phyloP scores from a whole-genome alignment of 2,329 filamentous ascomycete genomes.

The Fusarium oligoseptatum region DNA sequence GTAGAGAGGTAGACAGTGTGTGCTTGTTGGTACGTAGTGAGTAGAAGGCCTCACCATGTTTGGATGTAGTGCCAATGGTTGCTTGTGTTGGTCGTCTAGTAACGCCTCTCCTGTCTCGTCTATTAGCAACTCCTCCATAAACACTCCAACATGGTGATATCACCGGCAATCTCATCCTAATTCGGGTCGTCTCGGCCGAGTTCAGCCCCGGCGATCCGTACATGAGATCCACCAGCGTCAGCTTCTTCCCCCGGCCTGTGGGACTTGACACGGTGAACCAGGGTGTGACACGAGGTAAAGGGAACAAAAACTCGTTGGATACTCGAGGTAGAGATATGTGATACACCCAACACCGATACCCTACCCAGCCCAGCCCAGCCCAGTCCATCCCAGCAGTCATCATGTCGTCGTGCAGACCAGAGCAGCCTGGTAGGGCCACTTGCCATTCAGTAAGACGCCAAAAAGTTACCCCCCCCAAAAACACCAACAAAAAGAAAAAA shows the following conservation, averaged over 20 bases:
- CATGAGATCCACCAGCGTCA: slow-evolving; percentile 7
- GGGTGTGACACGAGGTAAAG: slow-evolving; percentile 27
- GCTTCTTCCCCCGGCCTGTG: slow-evolving; percentile 8
- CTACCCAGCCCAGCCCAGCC: not conserved
- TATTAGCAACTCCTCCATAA: not conserved
- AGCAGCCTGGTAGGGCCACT: slow-evolving; percentile 26
- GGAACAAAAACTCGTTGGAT: slow-evolving; percentile 28
- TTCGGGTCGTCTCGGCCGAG: slow-evolving; percentile 18
- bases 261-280: slow-evolving; percentile 8
- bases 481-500: slow-evolving; percentile 38
- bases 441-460: slow-evolving; percentile 36
- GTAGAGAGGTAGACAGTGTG: slow-evolving; percentile 8
- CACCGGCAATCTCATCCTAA: slow-evolving; percentile 8
- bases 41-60: not conserved
- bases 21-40: not conserved
- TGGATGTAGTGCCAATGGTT: not conserved
- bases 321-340: slow-evolving; percentile 35
- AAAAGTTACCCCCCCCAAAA: slow-evolving; percentile 17
- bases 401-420: slow-evolving; percentile 31
- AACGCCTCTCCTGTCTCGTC: not conserved
- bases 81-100: not conserved
- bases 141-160: not conserved
- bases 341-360: slow-evolving; percentile 39
- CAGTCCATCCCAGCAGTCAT: slow-evolving; percentile 23
- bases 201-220: slow-evolving; percentile 7